Conservation (phyloP, 2,329 filamentous ascomycete genomes). For the Arthrobotrys conoides region DNA sequence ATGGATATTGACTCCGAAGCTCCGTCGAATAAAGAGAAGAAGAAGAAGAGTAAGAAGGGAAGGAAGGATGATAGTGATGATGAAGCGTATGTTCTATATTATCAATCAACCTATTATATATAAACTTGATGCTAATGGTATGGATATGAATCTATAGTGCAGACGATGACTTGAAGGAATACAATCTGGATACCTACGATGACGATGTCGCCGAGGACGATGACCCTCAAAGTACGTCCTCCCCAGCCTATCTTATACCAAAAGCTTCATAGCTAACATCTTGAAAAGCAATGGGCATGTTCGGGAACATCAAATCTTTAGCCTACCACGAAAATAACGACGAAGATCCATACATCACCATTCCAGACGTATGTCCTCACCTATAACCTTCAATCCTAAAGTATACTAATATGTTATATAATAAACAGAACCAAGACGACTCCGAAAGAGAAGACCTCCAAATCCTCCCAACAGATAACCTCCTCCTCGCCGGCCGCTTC, state of each 20-base stretch:
- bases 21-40: constrained; percentile 62
- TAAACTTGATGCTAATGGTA: constrained; percentile 19
- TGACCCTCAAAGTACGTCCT: constrained; percentile 72
- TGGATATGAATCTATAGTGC: constrained; percentile 66
- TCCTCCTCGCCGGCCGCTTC: constrained; percentile 91
- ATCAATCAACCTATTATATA: too few relatives aligned
- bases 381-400: neutral
- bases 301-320: constrained; percentile 92
- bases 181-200: constrained; percentile 96
- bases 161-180: constrained; percentile 91
- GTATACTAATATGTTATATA: neutral
- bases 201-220: constrained; percentile 74
- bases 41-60: constrained; percentile 63
- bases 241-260: neutral
- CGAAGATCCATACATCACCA: constrained; percentile 95
- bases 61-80: constrained; percentile 64
- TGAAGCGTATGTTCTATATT: constrained; percentile 63
- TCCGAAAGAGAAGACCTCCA: constrained; percentile 95
- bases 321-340: constrained; percentile 95
- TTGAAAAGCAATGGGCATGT: constrained; percentile 80
- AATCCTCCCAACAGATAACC: constrained; percentile 90
- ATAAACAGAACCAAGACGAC: constrained; percentile 71
- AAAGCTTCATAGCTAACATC: neutral
- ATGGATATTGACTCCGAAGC: constrained; percentile 46
- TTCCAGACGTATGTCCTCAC: constrained; percentile 72